Percentiles rank a stretch among this genome's conserved stretches.
These are phyloP conservation scores for Entomophthora muscae DNA, from an alignment of 371 early-diverging fungal species.

Conservation along the genomic window DNA sequence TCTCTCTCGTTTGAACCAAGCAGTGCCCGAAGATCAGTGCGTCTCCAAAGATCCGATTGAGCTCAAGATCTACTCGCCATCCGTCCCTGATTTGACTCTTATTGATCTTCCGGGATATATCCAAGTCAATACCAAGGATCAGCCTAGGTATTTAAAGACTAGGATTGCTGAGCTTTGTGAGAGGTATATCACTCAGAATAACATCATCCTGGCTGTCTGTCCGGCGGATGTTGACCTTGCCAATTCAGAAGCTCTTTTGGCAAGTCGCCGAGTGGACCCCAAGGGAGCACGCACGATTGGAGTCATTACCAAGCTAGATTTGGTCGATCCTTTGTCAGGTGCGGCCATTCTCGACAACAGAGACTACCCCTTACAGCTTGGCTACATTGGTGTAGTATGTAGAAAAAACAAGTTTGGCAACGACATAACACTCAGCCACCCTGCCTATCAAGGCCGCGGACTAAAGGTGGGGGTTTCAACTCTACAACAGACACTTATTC, in stretches of 20 bases:
- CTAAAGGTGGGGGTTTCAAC: conserved; percentile 69
- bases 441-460: conserved; percentile 37
- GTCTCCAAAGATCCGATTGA: conserved; percentile 89
- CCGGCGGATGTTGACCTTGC: conserved; percentile 98
- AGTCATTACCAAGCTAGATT: conserved; percentile 97
- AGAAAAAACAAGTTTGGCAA: conserved; percentile 39
- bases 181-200: conserved; percentile 79
- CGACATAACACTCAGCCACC: conserved; percentile 43
- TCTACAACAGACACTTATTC: conserved; percentile 62
- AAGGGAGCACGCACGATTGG: conserved; percentile 90
- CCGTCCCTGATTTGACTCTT: conserved; percentile 90
- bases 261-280: conserved; percentile 87
- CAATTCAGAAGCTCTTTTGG: conserved; percentile 92
- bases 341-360: conserved; percentile 70
- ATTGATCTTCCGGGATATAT: conserved; percentile 99
- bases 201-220: conserved; percentile 95
- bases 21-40: conserved; percentile 84
- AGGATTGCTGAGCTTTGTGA: conserved; percentile 89
- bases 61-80: conserved; percentile 78
- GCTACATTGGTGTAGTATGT: conserved; percentile 97
- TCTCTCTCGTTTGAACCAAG: conserved; percentile 75
- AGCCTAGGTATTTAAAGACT: conserved; percentile 81
- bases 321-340: conserved; percentile 73
- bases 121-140: conserved; percentile 84
- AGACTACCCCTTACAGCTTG: conserved; percentile 84